phyloP scores from a whole-genome alignment of 352 stramenopile genomes.

The Pythium coloratum region DNA sequence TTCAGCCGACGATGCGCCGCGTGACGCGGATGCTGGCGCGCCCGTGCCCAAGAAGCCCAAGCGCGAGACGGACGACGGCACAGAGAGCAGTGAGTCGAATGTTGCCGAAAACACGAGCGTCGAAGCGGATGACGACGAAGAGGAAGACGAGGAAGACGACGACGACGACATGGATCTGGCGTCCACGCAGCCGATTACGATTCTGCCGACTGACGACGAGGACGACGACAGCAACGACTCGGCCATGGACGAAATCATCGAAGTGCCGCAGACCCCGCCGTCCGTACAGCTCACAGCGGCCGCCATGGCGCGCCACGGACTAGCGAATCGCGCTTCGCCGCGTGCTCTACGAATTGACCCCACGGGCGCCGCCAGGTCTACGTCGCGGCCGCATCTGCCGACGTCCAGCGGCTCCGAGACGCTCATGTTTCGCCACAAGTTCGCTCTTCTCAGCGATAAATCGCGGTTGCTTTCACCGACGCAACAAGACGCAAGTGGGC shows the following conservation, averaged over 20 bases:
- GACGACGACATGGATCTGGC: constrained; percentile 26
- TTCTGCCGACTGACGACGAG: constrained; percentile 19
- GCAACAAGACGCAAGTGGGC: constrained; percentile 39
- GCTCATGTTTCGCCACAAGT: constrained; percentile 26
- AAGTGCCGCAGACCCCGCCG: constrained; percentile 26
- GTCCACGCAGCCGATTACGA: constrained; percentile 14
- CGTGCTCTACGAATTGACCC: constrained; percentile 26
- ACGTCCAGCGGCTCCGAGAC: constrained; percentile 1
- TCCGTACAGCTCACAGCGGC: constrained; percentile 25
- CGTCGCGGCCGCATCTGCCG: not conserved
- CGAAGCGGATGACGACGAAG: constrained; percentile 10
- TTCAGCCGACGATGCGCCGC: constrained; percentile 1
- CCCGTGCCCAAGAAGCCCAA: constrained; percentile 25
- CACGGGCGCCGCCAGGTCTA: constrained; percentile 25
- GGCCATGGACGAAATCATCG: constrained; percentile 15
- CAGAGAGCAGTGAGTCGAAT: constrained; percentile 7
- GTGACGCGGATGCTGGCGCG: not conserved
- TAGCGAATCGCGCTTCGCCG: constrained; percentile 10
- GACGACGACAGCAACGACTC: constrained; percentile 20
- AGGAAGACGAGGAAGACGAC: constrained; percentile 10
- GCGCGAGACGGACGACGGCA: constrained; percentile 17
- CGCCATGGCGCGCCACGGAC: constrained; percentile 14
- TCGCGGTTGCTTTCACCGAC: constrained; percentile 31
- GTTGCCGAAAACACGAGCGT: constrained; percentile 1
- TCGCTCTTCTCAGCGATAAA: constrained; percentile 49